phyloP scores from a whole-genome alignment of 2,329 filamentous ascomycete genomes.

The Claviceps purpurea region DNA sequence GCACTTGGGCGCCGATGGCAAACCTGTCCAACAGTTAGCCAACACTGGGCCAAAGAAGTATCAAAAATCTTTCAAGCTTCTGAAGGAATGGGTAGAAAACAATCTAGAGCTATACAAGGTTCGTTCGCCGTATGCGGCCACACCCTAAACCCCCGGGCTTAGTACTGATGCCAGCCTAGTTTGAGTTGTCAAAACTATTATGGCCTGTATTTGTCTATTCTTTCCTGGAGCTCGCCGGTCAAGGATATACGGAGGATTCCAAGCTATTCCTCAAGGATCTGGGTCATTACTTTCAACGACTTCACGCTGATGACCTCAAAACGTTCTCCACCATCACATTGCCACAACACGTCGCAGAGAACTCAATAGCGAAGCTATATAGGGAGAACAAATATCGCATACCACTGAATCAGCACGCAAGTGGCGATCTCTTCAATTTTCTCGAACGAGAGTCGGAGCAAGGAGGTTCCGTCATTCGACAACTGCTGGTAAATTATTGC shows the following conservation, averaged over 20 bases:
- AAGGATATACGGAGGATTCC: conserved; percentile 59
- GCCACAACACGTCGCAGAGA: conserved; percentile 65
- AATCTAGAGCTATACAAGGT: conserved; percentile 91
- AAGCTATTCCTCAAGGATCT: conserved; percentile 60
- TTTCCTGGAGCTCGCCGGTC: conserved; percentile 64
- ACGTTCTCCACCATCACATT: conserved; percentile 60
- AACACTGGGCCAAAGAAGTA: conserved; percentile 67
- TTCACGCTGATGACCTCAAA: conserved; percentile 70
- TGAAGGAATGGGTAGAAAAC: conserved; percentile 78
- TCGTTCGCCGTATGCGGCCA: conserved; percentile 10
- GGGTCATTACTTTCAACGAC: conserved; percentile 55
- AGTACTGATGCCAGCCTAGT: conserved; percentile 29
- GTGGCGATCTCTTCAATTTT: conserved; percentile 72
- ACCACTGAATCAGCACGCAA: conserved; percentile 75
- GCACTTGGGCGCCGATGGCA: conserved; percentile 67
- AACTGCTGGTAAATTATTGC: conserved; percentile 52
- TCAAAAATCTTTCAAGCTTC: conserved; percentile 55
- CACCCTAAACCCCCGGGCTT: neutral
- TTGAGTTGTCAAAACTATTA: conserved; percentile 73
- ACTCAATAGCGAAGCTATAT: conserved; percentile 68
- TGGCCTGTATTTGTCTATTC: conserved; percentile 96
- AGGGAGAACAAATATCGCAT: conserved; percentile 78
- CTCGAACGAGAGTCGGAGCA: conserved; percentile 75
- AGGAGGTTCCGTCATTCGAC: conserved; percentile 65
- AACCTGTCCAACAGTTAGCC: conserved; percentile 56